Evolutionary conservation across 1,284 basidiomycete species (phyloP), one percentile per base, ranked within the genome.

Genomic region (Peniophora sp.): DNA sequence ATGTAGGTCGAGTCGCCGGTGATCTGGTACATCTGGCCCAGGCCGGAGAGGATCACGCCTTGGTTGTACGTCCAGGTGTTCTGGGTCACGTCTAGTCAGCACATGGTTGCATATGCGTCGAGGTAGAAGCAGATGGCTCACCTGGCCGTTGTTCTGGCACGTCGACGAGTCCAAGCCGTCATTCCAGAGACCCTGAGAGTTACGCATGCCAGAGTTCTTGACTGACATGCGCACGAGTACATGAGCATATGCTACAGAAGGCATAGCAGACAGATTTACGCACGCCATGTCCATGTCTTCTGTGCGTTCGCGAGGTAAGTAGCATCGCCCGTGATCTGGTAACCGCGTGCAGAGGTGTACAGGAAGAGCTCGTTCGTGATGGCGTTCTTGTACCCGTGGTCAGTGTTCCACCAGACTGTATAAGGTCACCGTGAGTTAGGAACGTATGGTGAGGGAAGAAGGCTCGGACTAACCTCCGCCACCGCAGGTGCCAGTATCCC

Each of bases 21-120:
- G 35, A 71, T 71, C 5, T 57, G 64, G 34, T 62, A 71, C 5
- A 79, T 69, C 23, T 70, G 67, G 3, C 66, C 71, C 6, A 80
- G 65, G 17, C 75, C 77, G 38, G 75, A 76, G 19, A 75, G 76
- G 44, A 79, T 69, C 47, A 79, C 75, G 8, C 73, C 77, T 58
- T 78, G 75, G 50, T 80, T 79, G 56, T 79, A 79, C 0, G 69
- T 77, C 78, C 78, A 78, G 2, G 75, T 71, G 3, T 74, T 77
- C 71, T 77, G 20, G 11, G 23, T 16, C 41, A 2, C 6, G 22
- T 12, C 12, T 5, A 32, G 12, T 32, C 27, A 41, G 38, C 14
- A 20, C 20, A 47, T 25, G 46, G 44, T 43, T 34, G 19, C 19
- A n/a, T 22, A 52, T 34, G n/a, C n/a, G n/a, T 14, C 24, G 16